These are phyloP conservation scores for Silene coronaria DNA, from an alignment of 179 eudicot genomes.

Conservation along the genomic window DNA sequence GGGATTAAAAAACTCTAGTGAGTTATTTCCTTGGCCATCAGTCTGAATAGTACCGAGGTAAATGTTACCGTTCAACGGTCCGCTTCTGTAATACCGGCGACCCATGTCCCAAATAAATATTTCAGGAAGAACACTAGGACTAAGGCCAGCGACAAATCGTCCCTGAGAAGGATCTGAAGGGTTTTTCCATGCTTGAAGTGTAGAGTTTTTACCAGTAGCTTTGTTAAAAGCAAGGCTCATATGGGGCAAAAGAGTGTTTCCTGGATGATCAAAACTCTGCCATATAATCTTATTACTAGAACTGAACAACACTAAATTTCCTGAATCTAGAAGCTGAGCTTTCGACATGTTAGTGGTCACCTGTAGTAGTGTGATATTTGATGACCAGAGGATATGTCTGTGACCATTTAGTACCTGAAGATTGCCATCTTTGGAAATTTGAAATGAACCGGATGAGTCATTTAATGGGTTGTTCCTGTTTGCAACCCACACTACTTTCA, in stretches of 20 bases:
- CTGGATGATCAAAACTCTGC: slow-evolving; percentile 57
- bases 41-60: slow-evolving; percentile 21
- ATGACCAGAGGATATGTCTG: slow-evolving; percentile 30
- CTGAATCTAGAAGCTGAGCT: slow-evolving; percentile 39
- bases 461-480: slow-evolving; percentile 31
- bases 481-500: slow-evolving; percentile 31
- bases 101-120: slow-evolving; percentile 18
- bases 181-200: slow-evolving; percentile 30
- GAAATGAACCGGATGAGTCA: slow-evolving; percentile 29
- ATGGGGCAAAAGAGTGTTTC: slow-evolving; percentile 32
- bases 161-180: slow-evolving; percentile 38
- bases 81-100: slow-evolving; percentile 23
- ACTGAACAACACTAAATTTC: slow-evolving; percentile 38
- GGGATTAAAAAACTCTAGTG: slow-evolving; percentile 1
- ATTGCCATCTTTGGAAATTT: slow-evolving; percentile 25
- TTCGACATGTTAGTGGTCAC: slow-evolving; percentile 4
- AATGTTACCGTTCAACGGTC: slow-evolving; percentile 32
- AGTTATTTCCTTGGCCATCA: background rate
- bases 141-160: slow-evolving; percentile 18
- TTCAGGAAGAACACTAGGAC: slow-evolving; percentile 14
- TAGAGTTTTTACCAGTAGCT: background rate
- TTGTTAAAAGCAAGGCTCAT: slow-evolving; percentile 21
- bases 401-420: slow-evolving; percentile 21
- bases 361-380: slow-evolving; percentile 10
- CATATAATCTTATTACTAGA: slow-evolving; percentile 25